Conservation (phyloP, 2,329 filamentous ascomycete species). For the Colletotrichum tabaci region DNA sequence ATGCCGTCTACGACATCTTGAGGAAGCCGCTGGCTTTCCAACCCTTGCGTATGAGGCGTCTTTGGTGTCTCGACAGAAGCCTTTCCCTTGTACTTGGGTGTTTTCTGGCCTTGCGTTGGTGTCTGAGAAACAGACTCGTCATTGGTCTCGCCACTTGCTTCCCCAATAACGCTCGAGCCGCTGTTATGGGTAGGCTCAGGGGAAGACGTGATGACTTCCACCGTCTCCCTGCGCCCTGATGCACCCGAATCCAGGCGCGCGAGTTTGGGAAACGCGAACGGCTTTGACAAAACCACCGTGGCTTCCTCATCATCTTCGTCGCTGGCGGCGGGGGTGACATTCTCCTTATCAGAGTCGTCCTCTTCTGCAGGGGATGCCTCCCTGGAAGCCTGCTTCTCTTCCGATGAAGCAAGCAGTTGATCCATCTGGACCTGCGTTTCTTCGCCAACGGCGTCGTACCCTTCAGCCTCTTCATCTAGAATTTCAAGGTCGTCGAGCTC, state of each 20-base stretch:
- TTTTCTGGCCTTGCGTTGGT: slow-evolving; percentile 31
- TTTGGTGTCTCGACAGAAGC: slow-evolving; percentile 42
- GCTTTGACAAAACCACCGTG: slow-evolving; percentile 33
- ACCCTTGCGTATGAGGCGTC: slow-evolving; percentile 52
- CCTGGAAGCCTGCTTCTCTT: slow-evolving; percentile 26
- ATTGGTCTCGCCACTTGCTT: slow-evolving; percentile 8
- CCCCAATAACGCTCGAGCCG: slow-evolving; percentile 5
- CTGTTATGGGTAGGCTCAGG: slow-evolving; percentile 28
- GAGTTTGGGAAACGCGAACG: slow-evolving; percentile 20
- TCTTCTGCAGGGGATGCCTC: slow-evolving; percentile 27
- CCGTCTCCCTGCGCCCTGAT: slow-evolving; percentile 34
- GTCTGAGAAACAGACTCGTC: slow-evolving; percentile 36
- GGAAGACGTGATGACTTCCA: slow-evolving; percentile 38
- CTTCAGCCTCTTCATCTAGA: slow-evolving; percentile 40
- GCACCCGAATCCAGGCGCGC: neutral
- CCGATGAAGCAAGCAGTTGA: slow-evolving; percentile 37
- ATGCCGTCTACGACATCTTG: slow-evolving; percentile 64
- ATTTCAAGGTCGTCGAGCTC: slow-evolving; percentile 48
- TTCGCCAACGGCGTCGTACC: slow-evolving; percentile 41
- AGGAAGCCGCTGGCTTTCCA: slow-evolving; percentile 68
- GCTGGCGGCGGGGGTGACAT: slow-evolving; percentile 25
- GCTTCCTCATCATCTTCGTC: slow-evolving; percentile 34
- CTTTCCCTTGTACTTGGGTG: neutral
- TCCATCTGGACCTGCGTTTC: slow-evolving; percentile 42
- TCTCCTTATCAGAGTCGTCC: slow-evolving; percentile 41